phyloP scores from a whole-genome alignment of 768 basidiomycete genomes.

The Panaeolus cyanescens region DNA sequence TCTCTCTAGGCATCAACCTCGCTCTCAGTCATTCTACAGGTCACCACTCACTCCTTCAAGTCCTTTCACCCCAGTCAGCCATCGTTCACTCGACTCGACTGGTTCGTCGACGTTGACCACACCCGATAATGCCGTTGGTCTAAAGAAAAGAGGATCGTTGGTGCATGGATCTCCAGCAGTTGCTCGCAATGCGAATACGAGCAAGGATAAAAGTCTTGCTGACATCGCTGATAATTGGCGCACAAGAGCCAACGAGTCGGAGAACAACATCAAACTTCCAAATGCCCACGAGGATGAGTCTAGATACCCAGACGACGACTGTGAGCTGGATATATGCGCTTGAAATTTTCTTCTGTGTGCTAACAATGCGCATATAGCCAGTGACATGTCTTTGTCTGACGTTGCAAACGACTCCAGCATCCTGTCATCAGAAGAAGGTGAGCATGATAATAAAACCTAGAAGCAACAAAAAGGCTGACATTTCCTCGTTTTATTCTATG shows the following conservation, averaged over 20 bases:
- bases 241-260: constrained; percentile 53
- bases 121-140: constrained; percentile 47
- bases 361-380: constrained; percentile 52
- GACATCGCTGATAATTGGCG: constrained; percentile 74
- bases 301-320: constrained; percentile 46
- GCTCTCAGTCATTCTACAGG: constrained; percentile 48
- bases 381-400: constrained; percentile 51
- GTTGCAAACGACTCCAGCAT: constrained; percentile 47
- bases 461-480: constrained; percentile 10
- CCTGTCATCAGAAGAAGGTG: constrained; percentile 53
- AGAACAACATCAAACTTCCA: constrained; percentile 71
- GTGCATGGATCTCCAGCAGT: constrained; percentile 48
- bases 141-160: constrained; percentile 41
- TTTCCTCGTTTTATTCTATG: constrained; percentile 17
- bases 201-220: constrained; percentile 50
- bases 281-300: constrained; percentile 50
- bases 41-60: constrained; percentile 63
- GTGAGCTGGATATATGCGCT: constrained; percentile 32
- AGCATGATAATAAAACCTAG: constrained; percentile 8
- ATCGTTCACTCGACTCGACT: constrained; percentile 60
- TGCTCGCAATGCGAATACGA: constrained; percentile 24
- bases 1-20: constrained; percentile 45
- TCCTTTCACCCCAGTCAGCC: constrained; percentile 71
- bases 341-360: constrained; percentile 13
- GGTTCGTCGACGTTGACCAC: constrained; percentile 60